These are phyloP conservation scores for Bromus sterilis DNA, from an alignment of 176 grass and related monocot species.

Conservation along the genomic window DNA sequence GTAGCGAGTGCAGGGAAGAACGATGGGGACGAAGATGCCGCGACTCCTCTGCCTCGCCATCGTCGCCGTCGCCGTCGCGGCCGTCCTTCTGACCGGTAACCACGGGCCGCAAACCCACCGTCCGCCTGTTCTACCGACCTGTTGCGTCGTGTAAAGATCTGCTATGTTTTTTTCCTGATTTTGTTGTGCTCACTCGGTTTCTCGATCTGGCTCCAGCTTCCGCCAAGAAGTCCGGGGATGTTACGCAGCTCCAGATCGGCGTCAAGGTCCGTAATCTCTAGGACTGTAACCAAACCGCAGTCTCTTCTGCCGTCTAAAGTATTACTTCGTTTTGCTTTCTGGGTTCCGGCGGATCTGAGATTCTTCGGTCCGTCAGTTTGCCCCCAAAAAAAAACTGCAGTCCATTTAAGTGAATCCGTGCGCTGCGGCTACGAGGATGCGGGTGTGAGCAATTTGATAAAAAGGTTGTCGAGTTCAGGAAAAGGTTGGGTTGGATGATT, in stretches of 20 bases:
- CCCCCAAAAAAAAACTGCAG: not conserved
- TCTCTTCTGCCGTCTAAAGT: not conserved
- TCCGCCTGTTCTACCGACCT: not conserved
- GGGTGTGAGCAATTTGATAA: not conserved
- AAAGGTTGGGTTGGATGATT: not conserved
- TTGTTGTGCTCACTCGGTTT: not conserved
- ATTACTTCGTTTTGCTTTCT: not conserved
- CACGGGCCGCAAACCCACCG: not conserved
- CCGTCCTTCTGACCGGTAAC: conserved; percentile 42
- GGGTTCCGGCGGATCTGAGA: conserved; percentile 4
- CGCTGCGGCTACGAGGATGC: not conserved
- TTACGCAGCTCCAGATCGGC: conserved; percentile 86
- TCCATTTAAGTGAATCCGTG: not conserved
- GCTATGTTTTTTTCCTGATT: not conserved
- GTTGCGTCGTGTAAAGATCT: not conserved
- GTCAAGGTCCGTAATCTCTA: conserved; percentile 42
- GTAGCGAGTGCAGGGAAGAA: not conserved
- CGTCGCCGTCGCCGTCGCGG: conserved; percentile 15
- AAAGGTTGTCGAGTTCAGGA: not conserved
- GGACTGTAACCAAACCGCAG: not conserved
- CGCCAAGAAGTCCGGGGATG: conserved; percentile 72
- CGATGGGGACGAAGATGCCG: conserved; percentile 29
- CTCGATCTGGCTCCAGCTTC: conserved; percentile 40
- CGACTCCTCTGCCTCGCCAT: conserved; percentile 35
- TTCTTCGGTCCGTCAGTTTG: not conserved